Evolutionary conservation across 2,329 filamentous ascomycete genomes (phyloP), one percentile per base, ranked within the genome.

Genomic region (Botrytis medusae): DNA sequence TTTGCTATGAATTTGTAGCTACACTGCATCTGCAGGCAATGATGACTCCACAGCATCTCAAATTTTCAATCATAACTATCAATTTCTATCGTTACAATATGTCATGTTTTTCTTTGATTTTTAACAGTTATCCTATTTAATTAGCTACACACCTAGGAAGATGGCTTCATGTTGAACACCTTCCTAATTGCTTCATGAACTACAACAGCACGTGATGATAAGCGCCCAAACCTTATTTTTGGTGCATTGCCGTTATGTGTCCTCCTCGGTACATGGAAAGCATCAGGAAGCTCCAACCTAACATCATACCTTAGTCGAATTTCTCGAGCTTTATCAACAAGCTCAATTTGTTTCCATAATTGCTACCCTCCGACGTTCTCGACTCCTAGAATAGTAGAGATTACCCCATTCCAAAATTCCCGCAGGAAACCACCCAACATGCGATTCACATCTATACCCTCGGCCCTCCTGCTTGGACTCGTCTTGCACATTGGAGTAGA

Each of bases 401-500:
- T 40, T 25, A 7, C 32, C 29, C 37, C 29, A 40, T 69, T 72
- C 22, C 51, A 67, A 60, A 54, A 32, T 64, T 44, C 40, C 54
- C 16, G 25, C 25, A 62, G 29, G 32, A 72, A 48, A 64, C 44
- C 46, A 60, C 60, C 71, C 51, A 44, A 77, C 63, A 54, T 81
- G 79, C 74, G 75, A 65, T 76, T 80, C 67, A 72, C 77, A 74
- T 73, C 74, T 12, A 70, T 80, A 44, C 76, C 77, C n/a, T 74
- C 69, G 42, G 73, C 77, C 48, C 65, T 79, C 51, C 74, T 81
- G 40, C 48, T 80, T 60, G 76, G 77, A 46, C 76, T 81, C 44
- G 76, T 77, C 51, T 74, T 80, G 48, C 75, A 77, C 54, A 69
- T 73, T 73, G 74, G 75, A 67, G 76, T 77, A 44, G 72, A 77